Conservation (phyloP, 108 stramenopile species). For the Schizochytrium sp. region DNA sequence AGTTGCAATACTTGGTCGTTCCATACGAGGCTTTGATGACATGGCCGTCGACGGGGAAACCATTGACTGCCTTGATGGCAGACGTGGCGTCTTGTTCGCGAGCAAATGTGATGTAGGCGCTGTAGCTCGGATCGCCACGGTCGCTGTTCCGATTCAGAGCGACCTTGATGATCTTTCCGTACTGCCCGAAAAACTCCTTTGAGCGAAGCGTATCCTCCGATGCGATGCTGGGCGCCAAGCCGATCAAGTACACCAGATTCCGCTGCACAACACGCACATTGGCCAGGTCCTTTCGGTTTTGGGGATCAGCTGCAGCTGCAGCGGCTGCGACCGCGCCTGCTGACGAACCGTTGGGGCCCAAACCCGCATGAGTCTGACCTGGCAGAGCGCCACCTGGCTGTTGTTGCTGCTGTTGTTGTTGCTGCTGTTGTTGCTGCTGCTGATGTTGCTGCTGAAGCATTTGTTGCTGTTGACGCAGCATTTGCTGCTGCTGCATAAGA, state of each 20-base stretch:
- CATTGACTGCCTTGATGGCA: slow-evolving; percentile 78
- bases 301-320: slow-evolving; percentile 31
- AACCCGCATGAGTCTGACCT: neutral
- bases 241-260: slow-evolving; percentile 89
- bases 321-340: neutral
- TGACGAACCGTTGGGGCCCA: neutral
- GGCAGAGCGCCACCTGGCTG: no score
- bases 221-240: slow-evolving; percentile 71
- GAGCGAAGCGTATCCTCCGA: slow-evolving; percentile 68
- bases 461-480: neutral
- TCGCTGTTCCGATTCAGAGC: slow-evolving; percentile 68
- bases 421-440: neutral
- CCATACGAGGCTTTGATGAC: slow-evolving; percentile 84
- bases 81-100: slow-evolving; percentile 80
- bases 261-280: slow-evolving; percentile 93
- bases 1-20: slow-evolving; percentile 95
- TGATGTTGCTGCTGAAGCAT: neutral
- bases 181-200: slow-evolving; percentile 87
- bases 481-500: neutral
- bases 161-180: slow-evolving; percentile 90
- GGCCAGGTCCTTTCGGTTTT: slow-evolving; percentile 76
- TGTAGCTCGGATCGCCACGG: slow-evolving; percentile 11
- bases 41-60: slow-evolving; percentile 74
- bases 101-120: slow-evolving; percentile 89
- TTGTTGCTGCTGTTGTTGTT: neutral